phyloP scores from a whole-genome alignment of 2,329 filamentous ascomycete species.

The Tympanopsis confertula region DNA sequence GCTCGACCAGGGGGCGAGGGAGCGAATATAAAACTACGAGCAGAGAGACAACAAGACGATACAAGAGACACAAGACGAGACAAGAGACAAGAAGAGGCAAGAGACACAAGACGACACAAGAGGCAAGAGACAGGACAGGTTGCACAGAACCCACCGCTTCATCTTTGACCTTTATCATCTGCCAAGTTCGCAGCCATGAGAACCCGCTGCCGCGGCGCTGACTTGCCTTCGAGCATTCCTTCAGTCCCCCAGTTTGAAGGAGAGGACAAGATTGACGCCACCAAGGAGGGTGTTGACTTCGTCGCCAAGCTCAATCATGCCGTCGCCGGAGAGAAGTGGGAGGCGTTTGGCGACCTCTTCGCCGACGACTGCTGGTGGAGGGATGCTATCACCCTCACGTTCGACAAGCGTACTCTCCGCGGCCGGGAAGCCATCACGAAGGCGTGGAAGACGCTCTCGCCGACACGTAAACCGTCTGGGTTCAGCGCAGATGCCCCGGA shows the following conservation, averaged over 20 bases:
- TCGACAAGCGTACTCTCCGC: constrained; percentile 1
- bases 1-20: no score
- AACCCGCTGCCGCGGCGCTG: background rate
- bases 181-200: no score
- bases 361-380: constrained; percentile 2
- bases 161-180: no score
- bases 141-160: no score
- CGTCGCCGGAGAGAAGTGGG: background rate
- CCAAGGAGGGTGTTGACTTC: no score
- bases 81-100: no score
- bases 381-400: constrained; percentile 1
- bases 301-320: background rate
- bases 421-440: background rate
- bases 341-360: constrained; percentile 1
- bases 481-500: no score
- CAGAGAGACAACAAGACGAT: no score
- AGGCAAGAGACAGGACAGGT: no score
- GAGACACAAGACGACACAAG: no score
- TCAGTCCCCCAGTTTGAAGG: constrained; percentile 1
- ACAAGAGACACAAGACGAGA: no score
- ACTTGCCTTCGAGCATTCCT: constrained; percentile 2
- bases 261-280: constrained; percentile 1
- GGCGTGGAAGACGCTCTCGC: constrained; percentile 1
- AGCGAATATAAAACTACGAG: no score
- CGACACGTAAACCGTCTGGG: background rate